Evolutionary conservation across 2,329 filamentous ascomycete species (phyloP).

Genomic region (Xylariaceae sp.): DNA sequence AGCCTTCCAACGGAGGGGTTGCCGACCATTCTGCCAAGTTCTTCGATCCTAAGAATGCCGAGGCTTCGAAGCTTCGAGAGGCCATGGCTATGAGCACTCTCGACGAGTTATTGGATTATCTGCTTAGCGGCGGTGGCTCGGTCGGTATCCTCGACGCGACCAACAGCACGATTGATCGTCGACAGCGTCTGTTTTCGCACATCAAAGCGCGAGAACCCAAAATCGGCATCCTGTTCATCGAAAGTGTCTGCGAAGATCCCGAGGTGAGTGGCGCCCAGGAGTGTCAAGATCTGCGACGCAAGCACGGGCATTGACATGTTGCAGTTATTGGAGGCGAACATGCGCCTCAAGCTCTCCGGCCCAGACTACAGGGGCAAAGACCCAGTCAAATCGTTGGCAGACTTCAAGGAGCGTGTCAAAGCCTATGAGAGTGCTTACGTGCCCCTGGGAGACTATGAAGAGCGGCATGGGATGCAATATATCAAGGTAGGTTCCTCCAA

Average conservation of each 20-base stretch:
- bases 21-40: slow-evolving; percentile 89
- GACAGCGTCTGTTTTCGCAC: slow-evolving; percentile 74
- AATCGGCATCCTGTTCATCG: slow-evolving; percentile 87
- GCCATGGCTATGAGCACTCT: slow-evolving; percentile 88
- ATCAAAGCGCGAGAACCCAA: slow-evolving; percentile 78
- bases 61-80: slow-evolving; percentile 75
- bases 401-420: slow-evolving; percentile 87
- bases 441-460: slow-evolving; percentile 83
- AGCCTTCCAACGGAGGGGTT: slow-evolving; percentile 31
- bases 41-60: slow-evolving; percentile 84
- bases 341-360: slow-evolving; percentile 91
- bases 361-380: slow-evolving; percentile 96
- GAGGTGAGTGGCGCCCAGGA: slow-evolving; percentile 40
- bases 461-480: slow-evolving; percentile 84
- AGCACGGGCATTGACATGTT: slow-evolving; percentile 5
- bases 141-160: slow-evolving; percentile 96
- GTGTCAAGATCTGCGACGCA: background rate
- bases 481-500: slow-evolving; percentile 65
- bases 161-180: slow-evolving; percentile 84
- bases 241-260: slow-evolving; percentile 84
- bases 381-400: slow-evolving; percentile 70
- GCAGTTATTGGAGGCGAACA: slow-evolving; percentile 81
- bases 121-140: slow-evolving; percentile 72
- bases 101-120: slow-evolving; percentile 85
- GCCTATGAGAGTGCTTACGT: slow-evolving; percentile 94